These are phyloP conservation scores for Ganoderma sp. DNA, from an alignment of 1,284 basidiomycete species.

Conservation along the genomic window DNA sequence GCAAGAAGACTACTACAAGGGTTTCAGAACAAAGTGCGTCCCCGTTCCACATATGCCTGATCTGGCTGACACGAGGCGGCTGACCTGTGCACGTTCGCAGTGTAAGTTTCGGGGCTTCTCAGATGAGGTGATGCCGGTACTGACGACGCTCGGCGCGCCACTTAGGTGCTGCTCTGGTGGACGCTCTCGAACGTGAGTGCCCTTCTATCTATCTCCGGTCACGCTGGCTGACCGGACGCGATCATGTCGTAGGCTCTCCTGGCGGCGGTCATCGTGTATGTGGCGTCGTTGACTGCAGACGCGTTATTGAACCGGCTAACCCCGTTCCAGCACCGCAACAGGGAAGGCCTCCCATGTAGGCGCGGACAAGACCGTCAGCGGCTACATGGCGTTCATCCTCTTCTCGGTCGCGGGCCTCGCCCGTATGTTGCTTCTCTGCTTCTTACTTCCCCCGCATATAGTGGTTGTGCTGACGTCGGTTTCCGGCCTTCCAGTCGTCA, in stretches of 20 bases:
- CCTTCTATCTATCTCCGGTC: conserved; percentile 15
- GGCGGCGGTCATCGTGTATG: conserved; percentile 72
- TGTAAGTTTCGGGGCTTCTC: conserved; percentile 31
- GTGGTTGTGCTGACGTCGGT: conserved; percentile 11
- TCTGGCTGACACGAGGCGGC: conserved; percentile 19
- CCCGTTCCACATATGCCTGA: conserved; percentile 19
- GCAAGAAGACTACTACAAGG: conserved; percentile 90
- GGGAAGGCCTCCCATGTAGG: conserved; percentile 49
- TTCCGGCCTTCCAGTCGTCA: conserved; percentile 59
- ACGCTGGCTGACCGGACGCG: conserved; percentile 16
- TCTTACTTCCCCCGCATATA: conserved; percentile 3
- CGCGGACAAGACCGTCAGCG: conserved; percentile 63
- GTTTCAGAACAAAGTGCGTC: conserved; percentile 81
- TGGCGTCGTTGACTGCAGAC: conserved; percentile 21
- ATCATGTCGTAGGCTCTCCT: conserved; percentile 60
- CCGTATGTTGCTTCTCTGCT: conserved; percentile 55
- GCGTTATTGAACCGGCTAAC: conserved; percentile 28
- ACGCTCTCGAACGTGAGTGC: conserved; percentile 76
- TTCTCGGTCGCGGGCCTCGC: conserved; percentile 88
- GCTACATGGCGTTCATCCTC: conserved; percentile 83
- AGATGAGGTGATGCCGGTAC: conserved; percentile 18
- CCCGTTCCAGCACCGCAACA: conserved; percentile 54
- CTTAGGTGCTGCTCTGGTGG: conserved; percentile 78
- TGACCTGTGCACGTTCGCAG: conserved; percentile 23
- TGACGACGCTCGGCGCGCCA: conserved; percentile 18